Conservation (phyloP, 345 rosid species). For the Syzygium grande region DNA sequence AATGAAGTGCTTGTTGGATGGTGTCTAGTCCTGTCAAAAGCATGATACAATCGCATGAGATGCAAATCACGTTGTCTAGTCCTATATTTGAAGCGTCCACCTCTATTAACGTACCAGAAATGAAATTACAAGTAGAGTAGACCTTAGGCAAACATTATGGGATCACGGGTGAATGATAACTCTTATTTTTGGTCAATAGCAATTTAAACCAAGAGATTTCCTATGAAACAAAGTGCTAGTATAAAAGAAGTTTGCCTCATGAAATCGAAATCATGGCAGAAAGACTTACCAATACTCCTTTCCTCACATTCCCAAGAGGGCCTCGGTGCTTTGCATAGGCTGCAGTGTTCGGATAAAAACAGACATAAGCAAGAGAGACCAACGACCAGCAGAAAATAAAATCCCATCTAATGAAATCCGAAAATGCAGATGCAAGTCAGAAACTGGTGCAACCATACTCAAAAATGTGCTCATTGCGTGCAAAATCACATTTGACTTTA, state of each 20-base stretch:
- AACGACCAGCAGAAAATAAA: background rate
- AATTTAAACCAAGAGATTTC: background rate
- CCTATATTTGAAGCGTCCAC: background rate
- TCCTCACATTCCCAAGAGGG: constrained; percentile 88
- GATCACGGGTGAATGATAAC: background rate
- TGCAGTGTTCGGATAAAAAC: constrained; percentile 10
- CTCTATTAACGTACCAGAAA: background rate
- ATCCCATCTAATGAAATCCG: background rate
- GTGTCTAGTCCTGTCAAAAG: background rate
- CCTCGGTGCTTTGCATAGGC: constrained; percentile 84
- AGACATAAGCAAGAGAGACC: constrained; percentile 1
- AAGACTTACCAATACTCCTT: constrained; percentile 88
- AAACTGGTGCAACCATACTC: background rate
- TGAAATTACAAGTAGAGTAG: background rate
- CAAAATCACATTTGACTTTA: background rate
- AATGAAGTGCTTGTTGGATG: background rate
- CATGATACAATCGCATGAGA: background rate
- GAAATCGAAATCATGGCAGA: background rate
- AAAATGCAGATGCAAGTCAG: background rate
- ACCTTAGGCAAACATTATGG: background rate
- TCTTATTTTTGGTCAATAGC: background rate
- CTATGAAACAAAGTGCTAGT: background rate
- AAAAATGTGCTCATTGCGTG: background rate
- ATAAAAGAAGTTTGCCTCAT: background rate
- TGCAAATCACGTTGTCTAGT: background rate